A percentile compares a stretch with the other conserved stretches of the same genome.
These are phyloP conservation scores for Acacia melanoxylon DNA, from an alignment of 306 rosid genomes.

Conservation along the genomic window DNA sequence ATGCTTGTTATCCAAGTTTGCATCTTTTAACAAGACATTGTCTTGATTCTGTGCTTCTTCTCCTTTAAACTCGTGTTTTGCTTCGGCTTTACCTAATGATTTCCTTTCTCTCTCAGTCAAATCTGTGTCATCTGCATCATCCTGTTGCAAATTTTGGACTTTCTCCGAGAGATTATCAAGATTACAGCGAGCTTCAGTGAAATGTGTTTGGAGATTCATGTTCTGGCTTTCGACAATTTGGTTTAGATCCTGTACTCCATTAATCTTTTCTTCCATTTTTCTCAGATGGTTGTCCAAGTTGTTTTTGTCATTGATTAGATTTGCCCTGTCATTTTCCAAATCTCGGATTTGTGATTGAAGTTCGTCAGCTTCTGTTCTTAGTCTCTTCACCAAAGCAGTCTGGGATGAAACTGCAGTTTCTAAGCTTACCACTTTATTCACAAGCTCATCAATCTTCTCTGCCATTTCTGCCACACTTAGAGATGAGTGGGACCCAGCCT, in stretches of 20 bases:
- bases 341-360: slow-evolving; percentile 53
- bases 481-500: slow-evolving; percentile 40
- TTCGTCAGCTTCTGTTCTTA: slow-evolving; percentile 57
- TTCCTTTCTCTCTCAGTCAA: slow-evolving; percentile 23
- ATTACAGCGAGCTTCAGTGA: slow-evolving; percentile 62
- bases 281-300: slow-evolving; percentile 42
- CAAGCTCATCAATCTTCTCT: slow-evolving; percentile 77
- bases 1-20: slow-evolving; percentile 24
- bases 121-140: slow-evolving; percentile 37
- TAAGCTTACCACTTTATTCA: slow-evolving; percentile 65
- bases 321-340: slow-evolving; percentile 61
- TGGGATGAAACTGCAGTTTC: slow-evolving; percentile 76
- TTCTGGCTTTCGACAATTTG: slow-evolving; percentile 51
- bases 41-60: slow-evolving; percentile 31
- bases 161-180: slow-evolving; percentile 61
- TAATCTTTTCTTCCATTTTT: slow-evolving; percentile 60
- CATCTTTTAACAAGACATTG: slow-evolving; percentile 21
- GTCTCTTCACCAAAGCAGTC: slow-evolving; percentile 58
- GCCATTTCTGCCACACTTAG: slow-evolving; percentile 76
- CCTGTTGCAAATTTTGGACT: slow-evolving; percentile 43
- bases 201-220: slow-evolving; percentile 56
- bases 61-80: slow-evolving; percentile 14
- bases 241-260: slow-evolving; percentile 48
- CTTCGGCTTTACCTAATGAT: slow-evolving; percentile 30
- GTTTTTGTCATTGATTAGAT: slow-evolving; percentile 42